These are phyloP conservation scores for Pyrus communis DNA, from an alignment of 306 rosid species.

Conservation along the genomic window DNA sequence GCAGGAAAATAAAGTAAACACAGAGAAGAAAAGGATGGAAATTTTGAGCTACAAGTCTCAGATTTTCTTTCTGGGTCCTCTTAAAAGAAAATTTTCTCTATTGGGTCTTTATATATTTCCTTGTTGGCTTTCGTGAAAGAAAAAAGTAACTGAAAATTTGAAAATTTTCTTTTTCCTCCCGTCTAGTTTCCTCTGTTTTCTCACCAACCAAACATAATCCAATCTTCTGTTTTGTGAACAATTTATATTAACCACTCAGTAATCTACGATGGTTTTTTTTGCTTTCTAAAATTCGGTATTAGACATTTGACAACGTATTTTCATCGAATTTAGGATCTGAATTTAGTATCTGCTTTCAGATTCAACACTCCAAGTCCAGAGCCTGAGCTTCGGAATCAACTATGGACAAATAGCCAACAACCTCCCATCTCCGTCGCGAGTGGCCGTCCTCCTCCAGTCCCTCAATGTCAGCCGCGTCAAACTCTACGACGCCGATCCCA, in stretches of 20 bases:
- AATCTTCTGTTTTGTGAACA: constrained; percentile 1
- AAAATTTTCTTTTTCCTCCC: neutral
- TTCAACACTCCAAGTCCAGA: constrained; percentile 26
- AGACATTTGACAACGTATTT: too few relatives aligned
- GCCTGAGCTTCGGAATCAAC: constrained; percentile 68
- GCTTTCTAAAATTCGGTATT: neutral
- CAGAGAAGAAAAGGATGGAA: neutral
- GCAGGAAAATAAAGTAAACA: neutral
- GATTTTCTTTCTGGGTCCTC: constrained; percentile 8
- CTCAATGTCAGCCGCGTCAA: constrained; percentile 63
- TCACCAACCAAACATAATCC: neutral
- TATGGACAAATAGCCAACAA: constrained; percentile 80
- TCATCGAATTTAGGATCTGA: neutral
- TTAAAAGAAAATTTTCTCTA: neutral
- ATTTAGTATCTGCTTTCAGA: constrained; percentile 22
- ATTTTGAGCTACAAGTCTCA: neutral
- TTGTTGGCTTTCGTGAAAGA: neutral
- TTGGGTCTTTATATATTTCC: neutral
- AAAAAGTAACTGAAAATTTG: neutral
- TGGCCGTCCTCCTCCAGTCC: constrained; percentile 44
- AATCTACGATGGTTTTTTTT: neutral
- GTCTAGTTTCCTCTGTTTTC: neutral
- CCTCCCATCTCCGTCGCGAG: constrained; percentile 62
- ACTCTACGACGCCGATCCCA: constrained; percentile 87
- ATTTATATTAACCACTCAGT: neutral